phyloP scores from a whole-genome alignment of 768 basidiomycete species.

The Lactifluus pinguis region DNA sequence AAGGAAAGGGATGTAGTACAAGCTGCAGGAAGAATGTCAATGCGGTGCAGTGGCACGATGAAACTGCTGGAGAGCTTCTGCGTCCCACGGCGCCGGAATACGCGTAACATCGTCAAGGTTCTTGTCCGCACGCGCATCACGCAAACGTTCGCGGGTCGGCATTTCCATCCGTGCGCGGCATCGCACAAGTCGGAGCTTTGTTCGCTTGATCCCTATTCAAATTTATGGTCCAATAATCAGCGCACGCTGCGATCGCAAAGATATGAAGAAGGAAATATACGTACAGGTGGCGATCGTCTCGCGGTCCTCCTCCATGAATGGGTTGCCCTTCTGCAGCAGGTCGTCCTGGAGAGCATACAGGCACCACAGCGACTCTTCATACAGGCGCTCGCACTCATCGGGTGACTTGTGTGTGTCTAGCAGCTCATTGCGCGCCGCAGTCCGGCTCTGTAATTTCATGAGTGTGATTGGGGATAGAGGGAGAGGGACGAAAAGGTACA shows the following conservation, averaged over 20 bases:
- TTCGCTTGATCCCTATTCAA: slow-evolving; percentile 68
- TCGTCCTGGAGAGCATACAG: slow-evolving; percentile 90
- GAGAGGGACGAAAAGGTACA: slow-evolving; percentile 24
- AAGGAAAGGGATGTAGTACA: not conserved
- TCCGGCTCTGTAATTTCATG: slow-evolving; percentile 58
- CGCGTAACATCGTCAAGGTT: slow-evolving; percentile 69
- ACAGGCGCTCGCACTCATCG: slow-evolving; percentile 85
- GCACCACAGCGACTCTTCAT: slow-evolving; percentile 93
- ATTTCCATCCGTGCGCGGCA: slow-evolving; percentile 72
- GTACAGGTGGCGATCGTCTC: slow-evolving; percentile 69
- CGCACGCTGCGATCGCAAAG: not conserved
- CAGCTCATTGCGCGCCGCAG: slow-evolving; percentile 85
- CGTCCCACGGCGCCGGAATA: slow-evolving; percentile 50
- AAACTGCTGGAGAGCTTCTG: slow-evolving; percentile 14
- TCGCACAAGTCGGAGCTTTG: slow-evolving; percentile 72
- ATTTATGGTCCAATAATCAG: not conserved
- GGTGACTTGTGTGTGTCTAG: slow-evolving; percentile 67
- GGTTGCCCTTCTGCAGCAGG: slow-evolving; percentile 69
- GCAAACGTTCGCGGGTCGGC: slow-evolving; percentile 62
- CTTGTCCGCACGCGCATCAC: slow-evolving; percentile 69
- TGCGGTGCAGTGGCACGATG: slow-evolving; percentile 1
- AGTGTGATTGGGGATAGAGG: not conserved
- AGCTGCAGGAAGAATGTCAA: not conserved
- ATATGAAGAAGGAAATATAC: slow-evolving; percentile 22
- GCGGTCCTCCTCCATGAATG: slow-evolving; percentile 77